Evolutionary conservation across 1,284 basidiomycete genomes (phyloP), one percentile per base, ranked within the genome.

Genomic region (Puccinia polysora): DNA sequence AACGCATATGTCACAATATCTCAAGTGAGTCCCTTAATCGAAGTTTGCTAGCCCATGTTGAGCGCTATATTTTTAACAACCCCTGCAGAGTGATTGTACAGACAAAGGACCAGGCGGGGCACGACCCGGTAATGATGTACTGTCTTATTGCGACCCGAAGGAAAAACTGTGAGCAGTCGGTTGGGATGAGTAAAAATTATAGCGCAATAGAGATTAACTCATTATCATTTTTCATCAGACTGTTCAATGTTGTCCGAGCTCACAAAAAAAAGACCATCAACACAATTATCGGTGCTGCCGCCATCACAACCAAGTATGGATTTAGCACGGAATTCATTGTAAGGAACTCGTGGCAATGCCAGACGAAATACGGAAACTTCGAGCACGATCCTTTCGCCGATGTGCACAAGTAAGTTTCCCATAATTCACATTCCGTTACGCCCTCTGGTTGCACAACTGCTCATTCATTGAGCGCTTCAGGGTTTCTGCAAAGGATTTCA

Each of bases 331-430:
- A 70, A 32, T 60, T 40, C n/a, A 70, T 70, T 25, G 58, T 58
- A 23, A 60, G 30, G 40, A 53, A 15, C 25, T 70, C 68, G 5
- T 49, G 32, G 58, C 32, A 49, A 25, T 70, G 68, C 40, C 68
- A 70, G 43, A 25, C 60, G 28, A 70, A 70, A 38, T 70, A 70
- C 32, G 58, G 58, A 6, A 62, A 20, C 45, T 70, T 70, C 49
- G 68, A 70, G 58, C 58, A 70, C 40, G 68, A 70, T 30, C 30
- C 49, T 18, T 70, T 60, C 32, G 56, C 68, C 28, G 63, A 65
- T 25, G 8, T 30, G 0, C 49, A 36, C 32, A 28, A 70, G 63
- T 52, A 20, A 65, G 63, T 65, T 18, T 36, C 15, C 18, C 4
- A 23, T n/a, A 25, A 32, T 18, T 60, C 32, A 20, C 12, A 10